Base-by-base conservation (phyloP, 495 filamentous ascomycete species). In the Neurospora sublineolata region DNA sequence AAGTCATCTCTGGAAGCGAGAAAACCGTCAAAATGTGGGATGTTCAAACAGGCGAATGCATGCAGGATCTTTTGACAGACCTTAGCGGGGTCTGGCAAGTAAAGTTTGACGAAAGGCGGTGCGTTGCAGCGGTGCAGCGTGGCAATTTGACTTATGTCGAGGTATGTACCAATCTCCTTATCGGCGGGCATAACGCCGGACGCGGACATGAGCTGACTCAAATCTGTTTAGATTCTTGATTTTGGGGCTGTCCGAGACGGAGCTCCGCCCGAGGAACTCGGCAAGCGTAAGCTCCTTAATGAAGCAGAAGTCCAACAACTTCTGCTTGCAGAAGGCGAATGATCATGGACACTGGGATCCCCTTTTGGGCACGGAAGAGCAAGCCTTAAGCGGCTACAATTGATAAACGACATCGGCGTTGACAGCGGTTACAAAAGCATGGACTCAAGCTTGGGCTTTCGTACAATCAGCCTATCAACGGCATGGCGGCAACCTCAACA, bases 1-100 rank as follows among this genome's bases (percentile, higher is more conserved):
- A 98, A 76, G 94, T 99, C 68, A 94, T 99, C 70, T 97, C 93
- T 44, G 95, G 95, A 52, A 96, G 92, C 69, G 95, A 99, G 79
- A 89, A 94, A 75, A 97, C 93, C 27, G 83, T 99, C 73, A 99
- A 99, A 84, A 96, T 99, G 93, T 99, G 96, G 96, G 93, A 98
- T 80, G 90, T 97, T 41, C 88, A 89, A 74, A 95, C 89, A 33
- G 95, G 95, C 68, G 92, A 97, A 70, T 97, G 93, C 80, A 90
- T 97, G 52, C 90, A 94, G 72, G 95, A 99, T 82, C 88, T 99
- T 36, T 86, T 99, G 74, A 97, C 93, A n/a, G 93, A 97, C 78
- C 85, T 99, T 71, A 94, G 90, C 75, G 93, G 93, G 10, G 95
- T 99, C 46, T 99, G 95, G 95, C 95, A 99, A 82, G 95, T 99